These are phyloP conservation scores for Leccinum longicurvipes DNA, from an alignment of 768 basidiomycete species.

Conservation along the genomic window DNA sequence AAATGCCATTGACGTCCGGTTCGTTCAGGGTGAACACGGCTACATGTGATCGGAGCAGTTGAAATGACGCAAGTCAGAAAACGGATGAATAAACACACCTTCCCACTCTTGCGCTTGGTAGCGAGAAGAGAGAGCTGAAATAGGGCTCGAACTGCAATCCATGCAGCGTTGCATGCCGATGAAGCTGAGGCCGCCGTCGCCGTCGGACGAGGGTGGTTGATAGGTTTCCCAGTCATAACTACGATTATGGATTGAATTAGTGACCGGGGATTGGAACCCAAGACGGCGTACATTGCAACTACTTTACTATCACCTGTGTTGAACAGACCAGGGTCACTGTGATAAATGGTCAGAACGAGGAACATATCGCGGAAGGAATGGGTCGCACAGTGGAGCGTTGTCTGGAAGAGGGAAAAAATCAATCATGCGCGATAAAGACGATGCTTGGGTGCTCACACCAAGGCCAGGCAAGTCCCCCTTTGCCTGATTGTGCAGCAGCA, in stretches of 20 bases:
- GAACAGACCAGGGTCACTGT: constrained; percentile 27
- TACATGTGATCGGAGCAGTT: background rate
- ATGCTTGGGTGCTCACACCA: constrained; percentile 23
- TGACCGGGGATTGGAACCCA: background rate
- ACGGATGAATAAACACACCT: constrained; percentile 18
- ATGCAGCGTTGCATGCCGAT: constrained; percentile 39
- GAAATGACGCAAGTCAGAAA: background rate
- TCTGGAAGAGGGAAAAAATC: constrained; percentile 12
- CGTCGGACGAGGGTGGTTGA: constrained; percentile 33
- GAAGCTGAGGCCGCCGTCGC: constrained; percentile 35
- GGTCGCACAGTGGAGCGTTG: constrained; percentile 30
- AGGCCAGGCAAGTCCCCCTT: constrained; percentile 37
- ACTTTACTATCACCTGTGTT: constrained; percentile 34
- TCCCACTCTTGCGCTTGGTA: constrained; percentile 31
- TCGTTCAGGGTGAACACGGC: constrained; percentile 37
- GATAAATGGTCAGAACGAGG: constrained; percentile 1
- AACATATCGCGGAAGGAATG: background rate
- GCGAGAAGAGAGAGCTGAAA: constrained; percentile 30
- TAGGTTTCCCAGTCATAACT: constrained; percentile 40
- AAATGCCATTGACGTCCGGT: constrained; percentile 32
- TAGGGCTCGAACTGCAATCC: constrained; percentile 36
- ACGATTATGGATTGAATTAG: background rate
- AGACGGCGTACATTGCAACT: constrained; percentile 28
- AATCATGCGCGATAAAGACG: background rate
- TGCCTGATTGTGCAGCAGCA: constrained; percentile 30